These are phyloP conservation scores for Plasmodium gonderi DNA, from an alignment of 169 alveolate species.

Conservation along the genomic window DNA sequence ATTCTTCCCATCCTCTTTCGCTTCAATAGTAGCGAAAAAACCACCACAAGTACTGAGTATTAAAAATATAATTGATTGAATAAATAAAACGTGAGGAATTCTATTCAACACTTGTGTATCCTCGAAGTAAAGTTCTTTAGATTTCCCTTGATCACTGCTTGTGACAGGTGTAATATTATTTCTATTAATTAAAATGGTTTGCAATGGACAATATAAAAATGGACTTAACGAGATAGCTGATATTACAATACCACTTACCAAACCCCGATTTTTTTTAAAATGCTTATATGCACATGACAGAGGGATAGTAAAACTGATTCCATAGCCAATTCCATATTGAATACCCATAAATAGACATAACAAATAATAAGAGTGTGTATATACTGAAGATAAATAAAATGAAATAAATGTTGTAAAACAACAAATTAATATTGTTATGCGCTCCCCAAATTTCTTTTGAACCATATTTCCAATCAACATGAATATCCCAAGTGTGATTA, in stretches of 20 bases:
- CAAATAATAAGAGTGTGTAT: conserved; percentile 48
- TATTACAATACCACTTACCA: conserved; percentile 61
- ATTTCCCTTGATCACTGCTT: not conserved
- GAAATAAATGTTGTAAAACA: conserved; percentile 21
- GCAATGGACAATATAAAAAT: conserved; percentile 60
- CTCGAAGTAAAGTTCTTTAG: conserved; percentile 29
- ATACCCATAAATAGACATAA: conserved; percentile 56
- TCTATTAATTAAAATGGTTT: conserved; percentile 31
- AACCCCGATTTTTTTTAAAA: conserved; percentile 59
- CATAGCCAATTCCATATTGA: conserved; percentile 41
- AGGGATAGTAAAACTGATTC: conserved; percentile 62
- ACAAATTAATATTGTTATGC: conserved; percentile 19
- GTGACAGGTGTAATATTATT: conserved; percentile 12
- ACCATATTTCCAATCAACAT: conserved; percentile 48
- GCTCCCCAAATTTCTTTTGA: conserved; percentile 43
- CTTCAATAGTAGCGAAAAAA: conserved; percentile 34
- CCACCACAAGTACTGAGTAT: conserved; percentile 24
- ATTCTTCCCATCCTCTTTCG: not conserved
- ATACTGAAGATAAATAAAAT: conserved; percentile 46
- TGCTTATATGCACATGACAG: conserved; percentile 60
- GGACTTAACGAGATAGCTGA: conserved; percentile 71
- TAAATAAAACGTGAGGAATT: conserved; percentile 27
- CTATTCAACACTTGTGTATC: conserved; percentile 38
- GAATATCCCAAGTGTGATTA: conserved; percentile 35
- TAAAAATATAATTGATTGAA: conserved; percentile 32